A percentile compares a stretch with the other conserved stretches of the same genome.
phyloP scores from a whole-genome alignment of 176 grass and related monocot species.

The Eremochloa ophiuroides region DNA sequence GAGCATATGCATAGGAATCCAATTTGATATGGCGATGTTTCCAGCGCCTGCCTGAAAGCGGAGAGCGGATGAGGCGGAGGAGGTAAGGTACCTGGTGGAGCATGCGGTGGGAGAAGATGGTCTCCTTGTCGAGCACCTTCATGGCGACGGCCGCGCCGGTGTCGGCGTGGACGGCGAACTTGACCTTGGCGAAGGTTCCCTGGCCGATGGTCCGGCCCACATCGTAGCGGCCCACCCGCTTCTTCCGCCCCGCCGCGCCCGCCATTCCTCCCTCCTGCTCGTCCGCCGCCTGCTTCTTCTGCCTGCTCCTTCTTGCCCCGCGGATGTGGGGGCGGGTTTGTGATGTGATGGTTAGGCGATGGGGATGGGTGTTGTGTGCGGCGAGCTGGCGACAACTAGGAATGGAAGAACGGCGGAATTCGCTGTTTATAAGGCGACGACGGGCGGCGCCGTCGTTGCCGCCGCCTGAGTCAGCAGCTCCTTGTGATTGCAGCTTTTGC shows the following conservation, averaged over 20 bases:
- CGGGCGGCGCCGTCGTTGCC: background rate
- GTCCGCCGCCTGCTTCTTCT: background rate
- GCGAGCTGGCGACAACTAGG: background rate
- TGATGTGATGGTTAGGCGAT: background rate
- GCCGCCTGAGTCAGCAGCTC: background rate
- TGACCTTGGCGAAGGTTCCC: constrained; percentile 94
- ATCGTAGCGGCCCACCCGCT: constrained; percentile 77
- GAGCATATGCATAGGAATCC: background rate
- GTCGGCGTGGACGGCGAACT: constrained; percentile 76
- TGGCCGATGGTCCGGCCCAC: constrained; percentile 88
- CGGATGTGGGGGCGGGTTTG: background rate
- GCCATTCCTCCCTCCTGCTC: constrained; percentile 17
- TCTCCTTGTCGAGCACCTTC: constrained; percentile 83
- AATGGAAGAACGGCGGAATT: background rate
- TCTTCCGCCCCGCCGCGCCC: constrained; percentile 40
- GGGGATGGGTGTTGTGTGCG: background rate
- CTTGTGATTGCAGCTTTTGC: background rate
- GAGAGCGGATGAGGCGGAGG: background rate
- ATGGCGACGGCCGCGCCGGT: constrained; percentile 65
- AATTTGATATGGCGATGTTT: no score
- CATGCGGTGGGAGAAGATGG: constrained; percentile 83
- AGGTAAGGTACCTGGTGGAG: constrained; percentile 61
- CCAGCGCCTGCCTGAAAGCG: background rate
- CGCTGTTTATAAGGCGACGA: background rate
- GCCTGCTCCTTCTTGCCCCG: background rate